Evolutionary conservation across 176 grass and related monocot species (phyloP), one percentile per base, ranked within the genome.

Genomic region (Carex parvula): DNA sequence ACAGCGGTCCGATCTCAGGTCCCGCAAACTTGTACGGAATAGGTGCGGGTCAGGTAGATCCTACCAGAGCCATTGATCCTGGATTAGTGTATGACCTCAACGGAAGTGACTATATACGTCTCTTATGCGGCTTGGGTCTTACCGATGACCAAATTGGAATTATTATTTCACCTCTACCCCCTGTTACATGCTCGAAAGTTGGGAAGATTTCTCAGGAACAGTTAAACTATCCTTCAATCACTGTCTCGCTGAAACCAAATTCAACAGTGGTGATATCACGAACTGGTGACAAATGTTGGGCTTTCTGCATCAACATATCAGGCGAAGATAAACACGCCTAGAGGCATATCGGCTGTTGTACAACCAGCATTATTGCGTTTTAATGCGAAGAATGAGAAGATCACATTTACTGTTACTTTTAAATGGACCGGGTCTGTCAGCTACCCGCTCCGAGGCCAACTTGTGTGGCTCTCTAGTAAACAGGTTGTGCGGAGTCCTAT

Each of bases 11-110:
- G 1, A 46, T 41, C 13, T 6, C 73, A 0, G 73, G 73, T 78
- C 79, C 44, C 8, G 88, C 79, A 15, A 44, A 21, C 60, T 61
- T 79, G 42, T 79, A 78, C 60, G 44, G 77, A 6, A 60, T 79
- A 13, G 88, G 84, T 0, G 88, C 88, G 4, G 88, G 88, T 1
- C 88, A 86, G 17, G 88, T 89, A 75, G 64, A 89, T 57, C 70
- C 88, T 57, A 17, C 9, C 0, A 80, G 46, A 71, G 88, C 84
- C n/a, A 11, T 80, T 4, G 67, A 86, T n/a, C 88, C 88, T 0
- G 88, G 85, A 22, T 64, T 87, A 13, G 85, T 82, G 21, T 87
- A 81, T 58, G 85, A 87, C 64, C 11, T 82, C 10, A 59, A 55
- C 11, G 42, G 42, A 11, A 58, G 42, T 3, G 85, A 72, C 1